These are phyloP conservation scores for Betula pendula DNA, from an alignment of 306 rosid genomes.

Conservation along the genomic window DNA sequence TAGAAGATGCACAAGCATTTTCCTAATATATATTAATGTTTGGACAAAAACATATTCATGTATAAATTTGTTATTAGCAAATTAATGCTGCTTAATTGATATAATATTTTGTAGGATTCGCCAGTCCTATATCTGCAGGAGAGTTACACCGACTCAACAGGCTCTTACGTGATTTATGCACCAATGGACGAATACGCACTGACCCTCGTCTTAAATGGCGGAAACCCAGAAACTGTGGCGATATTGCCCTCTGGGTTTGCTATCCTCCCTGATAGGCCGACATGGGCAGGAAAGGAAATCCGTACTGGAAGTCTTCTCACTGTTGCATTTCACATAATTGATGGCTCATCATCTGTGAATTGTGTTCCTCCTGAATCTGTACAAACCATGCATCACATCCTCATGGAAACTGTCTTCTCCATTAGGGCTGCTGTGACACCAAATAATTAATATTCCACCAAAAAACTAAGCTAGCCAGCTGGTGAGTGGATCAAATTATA, in stretches of 20 bases:
- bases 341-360: background rate
- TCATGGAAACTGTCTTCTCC: slow-evolving; percentile 29
- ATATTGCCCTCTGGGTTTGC: slow-evolving; percentile 60
- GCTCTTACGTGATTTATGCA: slow-evolving; percentile 51
- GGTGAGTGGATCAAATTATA: too few relatives aligned
- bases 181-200: slow-evolving; percentile 42
- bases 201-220: slow-evolving; percentile 36
- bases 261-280: slow-evolving; percentile 43
- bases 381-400: slow-evolving; percentile 14
- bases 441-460: background rate
- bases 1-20: too few relatives aligned
- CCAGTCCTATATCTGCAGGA: slow-evolving; percentile 47
- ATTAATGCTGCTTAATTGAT: background rate
- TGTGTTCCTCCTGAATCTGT: slow-evolving; percentile 31
- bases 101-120: slow-evolving; percentile 34
- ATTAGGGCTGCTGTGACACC: slow-evolving; percentile 27
- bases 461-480: too few relatives aligned
- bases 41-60: background rate
- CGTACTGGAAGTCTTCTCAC: slow-evolving; percentile 47
- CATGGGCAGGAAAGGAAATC: background rate
- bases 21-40: background rate
- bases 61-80: background rate
- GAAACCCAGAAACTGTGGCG: slow-evolving; percentile 34
- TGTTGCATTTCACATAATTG: slow-evolving; percentile 38
- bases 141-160: slow-evolving; percentile 43